Evolutionary conservation across 345 rosid species (phyloP).

Genomic region (Murraya paniculata): DNA sequence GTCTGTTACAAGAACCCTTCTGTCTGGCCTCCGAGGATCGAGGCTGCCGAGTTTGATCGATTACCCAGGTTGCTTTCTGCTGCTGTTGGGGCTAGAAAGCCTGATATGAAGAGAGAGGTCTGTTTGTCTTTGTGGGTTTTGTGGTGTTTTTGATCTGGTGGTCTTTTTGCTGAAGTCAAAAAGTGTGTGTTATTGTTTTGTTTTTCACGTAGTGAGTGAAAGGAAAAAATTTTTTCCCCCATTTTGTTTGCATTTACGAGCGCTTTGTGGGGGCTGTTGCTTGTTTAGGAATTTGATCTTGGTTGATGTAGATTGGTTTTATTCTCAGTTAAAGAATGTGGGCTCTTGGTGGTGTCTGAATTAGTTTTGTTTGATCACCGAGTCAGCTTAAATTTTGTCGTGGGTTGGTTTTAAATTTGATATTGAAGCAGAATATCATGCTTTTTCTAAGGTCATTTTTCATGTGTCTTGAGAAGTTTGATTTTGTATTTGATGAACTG

Average conservation of each 20-base stretch:
- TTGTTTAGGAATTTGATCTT: neutral
- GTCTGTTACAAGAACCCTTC: conserved; percentile 92
- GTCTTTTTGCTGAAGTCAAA: neutral
- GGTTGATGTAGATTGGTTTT: neutral
- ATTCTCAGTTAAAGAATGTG: conserved; percentile 7
- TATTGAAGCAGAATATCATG: neutral
- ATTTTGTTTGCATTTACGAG: neutral
- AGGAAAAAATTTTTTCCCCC: neutral
- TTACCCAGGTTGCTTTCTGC: conserved; percentile 91
- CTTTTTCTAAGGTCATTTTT: neutral
- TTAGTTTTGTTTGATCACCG: conserved; percentile 12
- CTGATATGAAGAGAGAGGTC: conserved; percentile 70
- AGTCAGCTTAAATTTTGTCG: neutral
- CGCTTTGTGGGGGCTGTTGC: neutral
- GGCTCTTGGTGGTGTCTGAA: neutral
- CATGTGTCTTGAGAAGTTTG: neutral
- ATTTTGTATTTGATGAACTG: neutral
- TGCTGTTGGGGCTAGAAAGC: conserved; percentile 61
- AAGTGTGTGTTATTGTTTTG: neutral
- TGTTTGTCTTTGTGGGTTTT: neutral
- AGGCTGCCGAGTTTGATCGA: conserved; percentile 99
- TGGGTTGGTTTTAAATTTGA: neutral
- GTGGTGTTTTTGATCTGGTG: neutral
- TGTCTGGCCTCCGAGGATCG: conserved; percentile 94
- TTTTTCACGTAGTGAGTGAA: neutral